Conservation (phyloP, 352 stramenopile genomes). For the Poterioochromonas sp. region DNA sequence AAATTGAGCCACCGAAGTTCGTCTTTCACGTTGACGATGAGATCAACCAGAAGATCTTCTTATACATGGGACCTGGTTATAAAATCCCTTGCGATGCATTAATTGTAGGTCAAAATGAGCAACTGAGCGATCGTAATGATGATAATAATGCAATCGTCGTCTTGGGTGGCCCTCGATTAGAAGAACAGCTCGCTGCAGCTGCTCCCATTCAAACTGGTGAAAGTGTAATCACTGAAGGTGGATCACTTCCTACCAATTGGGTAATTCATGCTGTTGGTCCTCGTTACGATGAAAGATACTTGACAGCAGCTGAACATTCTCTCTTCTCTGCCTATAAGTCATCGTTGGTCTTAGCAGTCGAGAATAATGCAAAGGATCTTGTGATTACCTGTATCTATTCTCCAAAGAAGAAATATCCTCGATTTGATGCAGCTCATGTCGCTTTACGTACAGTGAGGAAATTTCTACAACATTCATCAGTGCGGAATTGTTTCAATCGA, state of each 20-base stretch:
- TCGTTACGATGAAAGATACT: neutral
- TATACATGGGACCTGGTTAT: neutral
- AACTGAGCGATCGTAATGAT: neutral
- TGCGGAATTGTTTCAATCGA: neutral
- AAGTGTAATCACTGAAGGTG: neutral
- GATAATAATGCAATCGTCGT: neutral
- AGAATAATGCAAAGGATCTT: neutral
- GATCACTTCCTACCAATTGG: neutral
- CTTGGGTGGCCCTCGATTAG: neutral
- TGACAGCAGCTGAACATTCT: neutral
- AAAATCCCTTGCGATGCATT: neutral
- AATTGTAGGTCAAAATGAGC: constrained; percentile 5
- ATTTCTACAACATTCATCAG: neutral
- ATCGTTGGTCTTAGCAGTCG: neutral
- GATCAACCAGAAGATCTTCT: neutral
- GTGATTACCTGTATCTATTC: constrained; percentile 3
- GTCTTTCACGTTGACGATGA: no score
- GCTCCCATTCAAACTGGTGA: constrained; percentile 12
- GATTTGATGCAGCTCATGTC: constrained; percentile 7
- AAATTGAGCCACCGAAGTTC: no score
- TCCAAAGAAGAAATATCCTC: neutral
- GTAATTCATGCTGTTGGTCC: constrained; percentile 13
- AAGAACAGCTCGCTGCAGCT: neutral
- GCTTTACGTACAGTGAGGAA: neutral
- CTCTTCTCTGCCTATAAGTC: neutral